These are phyloP conservation scores for Cerioporus squamosus DNA, from an alignment of 1,284 basidiomycete genomes.

Conservation along the genomic window DNA sequence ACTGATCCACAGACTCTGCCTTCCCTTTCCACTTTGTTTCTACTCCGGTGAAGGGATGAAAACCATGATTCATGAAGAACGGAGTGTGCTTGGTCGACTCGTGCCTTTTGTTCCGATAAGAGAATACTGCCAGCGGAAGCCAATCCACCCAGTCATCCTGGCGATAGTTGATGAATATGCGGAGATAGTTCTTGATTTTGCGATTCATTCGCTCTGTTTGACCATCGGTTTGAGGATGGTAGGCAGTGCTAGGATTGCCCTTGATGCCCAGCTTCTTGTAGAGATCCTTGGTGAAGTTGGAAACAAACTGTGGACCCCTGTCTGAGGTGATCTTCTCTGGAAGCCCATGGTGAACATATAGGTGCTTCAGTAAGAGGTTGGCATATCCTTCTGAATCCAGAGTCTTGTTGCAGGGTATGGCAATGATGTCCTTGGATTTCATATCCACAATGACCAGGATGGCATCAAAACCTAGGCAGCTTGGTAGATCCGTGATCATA, in stretches of 20 bases:
- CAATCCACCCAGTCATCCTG: conserved; percentile 37
- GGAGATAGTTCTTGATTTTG: conserved; percentile 31
- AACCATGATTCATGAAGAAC: conserved; percentile 28
- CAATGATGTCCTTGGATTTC: conserved; percentile 9
- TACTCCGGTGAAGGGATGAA: conserved; percentile 4
- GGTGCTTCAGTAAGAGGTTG: conserved; percentile 6
- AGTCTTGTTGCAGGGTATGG: conserved; percentile 3
- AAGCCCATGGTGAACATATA: conserved; percentile 32
- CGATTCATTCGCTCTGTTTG: conserved; percentile 38
- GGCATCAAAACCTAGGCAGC: conserved; percentile 31
- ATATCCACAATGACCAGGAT: conserved; percentile 24
- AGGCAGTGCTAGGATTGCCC: conserved; percentile 27
- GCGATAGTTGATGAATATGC: conserved; percentile 28
- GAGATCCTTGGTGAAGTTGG: conserved; percentile 6
- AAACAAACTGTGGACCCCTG: conserved; percentile 40
- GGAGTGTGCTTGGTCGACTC: conserved; percentile 32
- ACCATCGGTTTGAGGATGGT: conserved; percentile 38
- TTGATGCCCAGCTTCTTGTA: conserved; percentile 9
- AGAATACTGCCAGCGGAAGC: conserved; percentile 32
- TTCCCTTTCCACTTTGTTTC: not conserved
- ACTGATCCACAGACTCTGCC: conserved; percentile 1
- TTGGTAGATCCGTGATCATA: conserved; percentile 42
- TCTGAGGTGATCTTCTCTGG: conserved; percentile 40
- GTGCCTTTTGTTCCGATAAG: conserved; percentile 29
- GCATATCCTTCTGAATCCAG: conserved; percentile 5